A percentile compares a stretch with the other conserved stretches of the same genome.
These are phyloP conservation scores for Lizonia empirigonia DNA, from an alignment of 2,329 filamentous ascomycete genomes.

Conservation along the genomic window DNA sequence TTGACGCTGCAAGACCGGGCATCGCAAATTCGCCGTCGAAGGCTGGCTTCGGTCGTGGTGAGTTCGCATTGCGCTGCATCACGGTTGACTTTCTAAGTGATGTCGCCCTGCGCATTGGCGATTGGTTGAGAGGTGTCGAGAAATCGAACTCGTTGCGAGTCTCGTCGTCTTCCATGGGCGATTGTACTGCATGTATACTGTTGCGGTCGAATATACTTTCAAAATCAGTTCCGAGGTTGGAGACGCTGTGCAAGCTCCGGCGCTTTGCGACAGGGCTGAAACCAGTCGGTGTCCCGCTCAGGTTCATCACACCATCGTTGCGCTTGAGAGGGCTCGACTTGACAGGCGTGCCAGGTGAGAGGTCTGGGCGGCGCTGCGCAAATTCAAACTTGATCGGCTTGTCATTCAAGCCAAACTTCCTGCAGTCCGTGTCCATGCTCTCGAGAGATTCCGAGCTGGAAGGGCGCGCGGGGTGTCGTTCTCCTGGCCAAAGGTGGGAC, in stretches of 20 bases:
- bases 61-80: conserved; percentile 71
- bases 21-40: conserved; percentile 59
- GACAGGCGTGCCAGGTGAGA: conserved; percentile 50
- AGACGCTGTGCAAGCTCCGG: conserved; percentile 79
- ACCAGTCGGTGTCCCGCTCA: conserved; percentile 72
- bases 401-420: conserved; percentile 51
- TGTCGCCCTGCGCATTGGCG: conserved; percentile 58
- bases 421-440: conserved; percentile 43
- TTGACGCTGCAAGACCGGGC: conserved; percentile 60
- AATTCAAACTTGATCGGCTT: conserved; percentile 57
- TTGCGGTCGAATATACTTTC: conserved; percentile 71
- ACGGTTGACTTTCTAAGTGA: conserved; percentile 86
- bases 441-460: conserved; percentile 29
- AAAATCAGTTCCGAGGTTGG: conserved; percentile 66
- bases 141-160: conserved; percentile 42
- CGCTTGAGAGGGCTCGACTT: conserved; percentile 87
- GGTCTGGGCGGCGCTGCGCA: conserved; percentile 34
- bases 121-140: conserved; percentile 44
- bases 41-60: conserved; percentile 46
- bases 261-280: conserved; percentile 91
- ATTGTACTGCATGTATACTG: conserved; percentile 9
- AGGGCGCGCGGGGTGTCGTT: conserved; percentile 43
- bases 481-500: conserved; percentile 56
- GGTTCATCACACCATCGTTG: conserved; percentile 85
- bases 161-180: conserved; percentile 31